Evolutionary conservation across 352 stramenopile species (phyloP).

Genomic region (Pythium coloratum): DNA sequence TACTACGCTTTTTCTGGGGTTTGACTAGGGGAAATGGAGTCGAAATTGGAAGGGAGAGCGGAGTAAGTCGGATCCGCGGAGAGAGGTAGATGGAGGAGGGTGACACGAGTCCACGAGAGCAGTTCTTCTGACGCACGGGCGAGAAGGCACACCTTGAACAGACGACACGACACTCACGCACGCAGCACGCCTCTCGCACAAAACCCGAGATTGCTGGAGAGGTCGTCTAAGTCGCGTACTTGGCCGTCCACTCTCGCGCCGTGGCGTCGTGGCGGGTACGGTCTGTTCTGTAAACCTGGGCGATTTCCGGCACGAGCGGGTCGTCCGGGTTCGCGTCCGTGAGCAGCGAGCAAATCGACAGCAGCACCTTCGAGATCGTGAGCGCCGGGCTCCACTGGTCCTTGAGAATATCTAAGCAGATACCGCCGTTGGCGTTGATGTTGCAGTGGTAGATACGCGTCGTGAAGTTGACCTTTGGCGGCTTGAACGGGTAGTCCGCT

Average conservation of each 20-base stretch:
- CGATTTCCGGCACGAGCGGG: constrained; percentile 92
- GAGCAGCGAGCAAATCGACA: constrained; percentile 99
- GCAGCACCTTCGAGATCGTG: constrained; percentile 99
- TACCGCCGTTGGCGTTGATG: constrained; percentile 99
- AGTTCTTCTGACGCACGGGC: constrained; percentile 6
- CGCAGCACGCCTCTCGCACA: constrained; percentile 3
- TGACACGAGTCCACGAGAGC: constrained; percentile 1
- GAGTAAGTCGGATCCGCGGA: constrained; percentile 19
- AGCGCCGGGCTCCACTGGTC: constrained; percentile 99
- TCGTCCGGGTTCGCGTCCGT: constrained; percentile 99
- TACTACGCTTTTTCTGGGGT: constrained; percentile 34
- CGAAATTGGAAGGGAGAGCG: constrained; percentile 17
- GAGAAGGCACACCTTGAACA: constrained; percentile 6
- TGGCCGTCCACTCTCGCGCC: constrained; percentile 97
- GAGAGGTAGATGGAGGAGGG: not conserved
- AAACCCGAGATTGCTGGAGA: constrained; percentile 14
- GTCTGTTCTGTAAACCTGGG: constrained; percentile 96
- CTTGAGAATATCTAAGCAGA: constrained; percentile 99
- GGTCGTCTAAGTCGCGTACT: constrained; percentile 96
- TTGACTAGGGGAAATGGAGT: constrained; percentile 14
- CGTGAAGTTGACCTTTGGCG: constrained; percentile 98
- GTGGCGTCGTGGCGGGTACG: constrained; percentile 93
- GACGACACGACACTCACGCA: not conserved
- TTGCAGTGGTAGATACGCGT: constrained; percentile 99
- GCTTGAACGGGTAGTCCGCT: constrained; percentile 99